phyloP scores from a whole-genome alignment of 768 basidiomycete species.

The Pisolithus orientalis region DNA sequence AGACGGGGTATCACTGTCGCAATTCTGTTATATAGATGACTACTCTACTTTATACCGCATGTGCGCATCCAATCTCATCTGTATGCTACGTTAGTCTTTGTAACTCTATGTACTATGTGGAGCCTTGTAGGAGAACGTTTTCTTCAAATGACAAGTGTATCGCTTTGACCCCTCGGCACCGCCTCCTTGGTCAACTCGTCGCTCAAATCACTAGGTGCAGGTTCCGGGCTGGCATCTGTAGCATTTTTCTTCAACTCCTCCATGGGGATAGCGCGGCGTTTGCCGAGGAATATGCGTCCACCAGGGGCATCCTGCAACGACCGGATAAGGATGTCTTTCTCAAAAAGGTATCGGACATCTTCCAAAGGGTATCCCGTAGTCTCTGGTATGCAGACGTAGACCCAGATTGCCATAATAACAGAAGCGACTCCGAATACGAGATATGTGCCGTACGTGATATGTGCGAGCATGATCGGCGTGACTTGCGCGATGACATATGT shows the following conservation, averaged over 20 bases:
- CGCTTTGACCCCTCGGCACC: background rate
- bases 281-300: conserved; percentile 21
- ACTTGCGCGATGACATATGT: conserved; percentile 32
- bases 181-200: background rate
- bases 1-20: too few species aligned
- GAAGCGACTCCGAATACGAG: conserved; percentile 27
- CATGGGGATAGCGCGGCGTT: conserved; percentile 17
- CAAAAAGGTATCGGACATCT: conserved; percentile 32
- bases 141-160: background rate
- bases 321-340: conserved; percentile 24
- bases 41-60: too few species aligned
- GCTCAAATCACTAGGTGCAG: background rate
- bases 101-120: too few species aligned
- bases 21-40: too few species aligned
- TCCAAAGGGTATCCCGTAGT: conserved; percentile 35
- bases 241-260: conserved; percentile 18
- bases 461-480: conserved; percentile 31
- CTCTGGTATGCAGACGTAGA: conserved; percentile 34
- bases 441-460: conserved; percentile 26
- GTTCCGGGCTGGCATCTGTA: background rate
- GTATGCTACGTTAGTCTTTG: too few species aligned
- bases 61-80: too few species aligned
- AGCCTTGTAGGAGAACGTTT: background rate
- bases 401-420: conserved; percentile 27
- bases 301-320: conserved; percentile 29